Evolutionary conservation across 2,329 filamentous ascomycete genomes (phyloP), one percentile per base, ranked within the genome.

Genomic region (Scedosporium minutisporum): DNA sequence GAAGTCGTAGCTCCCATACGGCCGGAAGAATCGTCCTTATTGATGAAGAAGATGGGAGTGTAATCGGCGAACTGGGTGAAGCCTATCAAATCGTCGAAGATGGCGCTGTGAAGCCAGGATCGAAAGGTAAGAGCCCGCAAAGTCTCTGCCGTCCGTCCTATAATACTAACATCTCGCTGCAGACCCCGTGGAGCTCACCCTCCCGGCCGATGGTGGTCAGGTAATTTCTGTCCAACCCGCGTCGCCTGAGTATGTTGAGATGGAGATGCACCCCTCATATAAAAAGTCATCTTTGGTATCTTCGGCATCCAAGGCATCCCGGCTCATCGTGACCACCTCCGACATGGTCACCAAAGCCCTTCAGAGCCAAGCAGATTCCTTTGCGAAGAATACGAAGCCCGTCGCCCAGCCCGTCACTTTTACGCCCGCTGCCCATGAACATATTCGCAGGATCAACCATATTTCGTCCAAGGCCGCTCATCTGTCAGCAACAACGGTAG

Each of bases 11-110:
- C 69, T 78, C 79, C 3, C 64, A 64, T 2, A 63, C 70, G 33
- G 73, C 84, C 42, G 90, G 93, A 16, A 87, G 95, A 73, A 93
- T 97, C 68, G 93, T 99, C 4, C 82, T 99, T 9, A 81, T 99
- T 16, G 92, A 99, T 71, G 95, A 99, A 75, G 93, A 97, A 72
- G 90, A 99, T 75, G 95, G 95, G 61, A 96, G 91, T 68, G 90
- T 99, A 7, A 90, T 99, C 29, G 95, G 95, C 57, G 93, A 99
- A 77, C 78, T 99, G 65, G 86, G 89, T 63, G 89, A 93, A 63
- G 89, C 88, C 18, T 93, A 91, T 70, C 80, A 92, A 66, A 83
- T 96, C 18, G 80, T 93, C 16, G 92, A 97, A 70, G 85, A 93
- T 66, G 80, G 84, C 29, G 82, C 81, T 60, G 81, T 99, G 65